Percentiles rank a stretch among this genome's conserved stretches.
Evolutionary conservation across 2,329 filamentous ascomycete species (phyloP).

Genomic region (Exophiala xenobiotica): DNA sequence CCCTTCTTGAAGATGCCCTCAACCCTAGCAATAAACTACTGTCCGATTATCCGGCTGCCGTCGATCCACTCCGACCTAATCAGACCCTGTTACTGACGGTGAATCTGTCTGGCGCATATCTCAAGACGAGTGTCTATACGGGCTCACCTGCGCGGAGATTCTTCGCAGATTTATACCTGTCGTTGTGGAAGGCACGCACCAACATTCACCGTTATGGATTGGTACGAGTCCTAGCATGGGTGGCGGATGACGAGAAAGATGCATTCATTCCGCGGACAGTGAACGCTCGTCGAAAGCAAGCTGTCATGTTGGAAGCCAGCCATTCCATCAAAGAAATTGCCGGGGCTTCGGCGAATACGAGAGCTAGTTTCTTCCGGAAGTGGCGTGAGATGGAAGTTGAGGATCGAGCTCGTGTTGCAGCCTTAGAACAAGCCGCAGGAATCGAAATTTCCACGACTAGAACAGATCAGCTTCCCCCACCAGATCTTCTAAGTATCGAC

Average conservation of each 20-base stretch:
- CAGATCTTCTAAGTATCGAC: slow-evolving; percentile 14
- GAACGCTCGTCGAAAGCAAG: slow-evolving; percentile 45
- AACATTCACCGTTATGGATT: slow-evolving; percentile 74
- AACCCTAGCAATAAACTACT: slow-evolving; percentile 52
- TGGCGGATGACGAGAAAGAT: slow-evolving; percentile 60
- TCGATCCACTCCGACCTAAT: slow-evolving; percentile 57
- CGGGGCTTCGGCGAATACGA: slow-evolving; percentile 5
- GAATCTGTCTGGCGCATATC: slow-evolving; percentile 53
- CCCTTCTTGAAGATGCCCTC: slow-evolving; percentile 47
- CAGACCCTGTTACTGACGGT: slow-evolving; percentile 71
- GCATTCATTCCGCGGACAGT: slow-evolving; percentile 61
- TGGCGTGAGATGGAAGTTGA: slow-evolving; percentile 19
- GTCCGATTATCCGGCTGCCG: slow-evolving; percentile 33
- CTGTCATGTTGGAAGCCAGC: slow-evolving; percentile 24
- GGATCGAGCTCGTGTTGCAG: slow-evolving; percentile 12
- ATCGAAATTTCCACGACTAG: neutral
- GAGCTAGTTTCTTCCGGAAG: slow-evolving; percentile 8
- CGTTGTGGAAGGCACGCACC: slow-evolving; percentile 54
- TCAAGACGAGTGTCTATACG: slow-evolving; percentile 55
- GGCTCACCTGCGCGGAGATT: slow-evolving; percentile 50
- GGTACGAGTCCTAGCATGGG: slow-evolving; percentile 76
- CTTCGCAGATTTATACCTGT: slow-evolving; percentile 60
- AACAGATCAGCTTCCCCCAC: slow-evolving; percentile 7
- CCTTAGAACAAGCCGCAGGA: slow-evolving; percentile 4
- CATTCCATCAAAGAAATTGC: slow-evolving; percentile 23